Base-by-base conservation (phyloP, 2,329 filamentous ascomycete genomes). In the Pyrenophora graminea region DNA sequence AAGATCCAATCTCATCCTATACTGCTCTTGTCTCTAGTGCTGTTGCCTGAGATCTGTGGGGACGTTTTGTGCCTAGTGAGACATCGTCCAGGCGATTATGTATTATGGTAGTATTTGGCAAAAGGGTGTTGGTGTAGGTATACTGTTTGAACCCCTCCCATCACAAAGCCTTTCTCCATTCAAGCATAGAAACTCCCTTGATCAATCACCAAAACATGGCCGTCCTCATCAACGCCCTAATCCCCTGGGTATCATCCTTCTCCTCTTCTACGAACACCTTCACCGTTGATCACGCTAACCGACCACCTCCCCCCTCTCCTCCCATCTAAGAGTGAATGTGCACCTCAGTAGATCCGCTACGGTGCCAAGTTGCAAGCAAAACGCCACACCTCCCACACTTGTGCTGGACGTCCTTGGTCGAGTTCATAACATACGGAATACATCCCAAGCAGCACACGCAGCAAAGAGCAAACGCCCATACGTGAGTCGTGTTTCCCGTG, bases 401-500 rank as follows among this genome's bases (percentile, higher is more conserved):
- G 59, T 81, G 79, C 54, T 76, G 64, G 3, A 78, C 76, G 46
- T 81, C 76, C 64, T 81, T 81, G 45, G 78, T 66, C 37, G 70
- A 73, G 21, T 72, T 72, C 62, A 80, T 73, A 25, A 79, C 33
- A 55, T 81, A 81, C 0, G 79, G 78, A 39, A 81, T 74, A 56
- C 78, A 81, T 10, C 78, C 76, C 4, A 80, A 58, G 53, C 76
- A 77, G 53, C 63, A 62, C 45, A 73, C 65, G 49, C 68, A 72
- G 68, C 79, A 81, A 40, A 79, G 60, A 19, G 74, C 59, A 4
- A 72, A 64, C 8, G 75, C 79, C 78, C 77, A 80, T 1, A 68
- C 74, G 67, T 77, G 75, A 33, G 74, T 77, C 9, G 68, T 73
- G 51, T 74, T 74, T 8, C 76, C 76, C 21, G 59, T 67, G 61